phyloP scores from a whole-genome alignment of 176 grass and related monocot species.

The Rhynchospora pubera region DNA sequence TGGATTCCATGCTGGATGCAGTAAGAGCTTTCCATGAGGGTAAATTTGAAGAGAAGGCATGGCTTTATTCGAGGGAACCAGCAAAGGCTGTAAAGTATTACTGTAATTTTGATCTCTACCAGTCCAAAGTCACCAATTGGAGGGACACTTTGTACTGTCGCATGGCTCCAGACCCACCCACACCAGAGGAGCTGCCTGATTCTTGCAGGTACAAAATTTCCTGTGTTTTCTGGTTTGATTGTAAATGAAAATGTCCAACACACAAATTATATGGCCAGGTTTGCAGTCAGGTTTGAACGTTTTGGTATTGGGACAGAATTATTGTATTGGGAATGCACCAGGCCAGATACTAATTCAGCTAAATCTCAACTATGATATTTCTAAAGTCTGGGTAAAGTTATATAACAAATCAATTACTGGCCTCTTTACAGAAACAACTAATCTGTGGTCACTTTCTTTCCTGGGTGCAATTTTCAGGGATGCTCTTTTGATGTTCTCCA shows the following conservation, averaged over 20 bases:
- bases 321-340: too few relatives aligned
- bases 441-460: background rate
- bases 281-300: background rate
- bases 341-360: background rate
- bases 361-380: background rate
- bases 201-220: constrained; percentile 28
- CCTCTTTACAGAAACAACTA: too few relatives aligned
- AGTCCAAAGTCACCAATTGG: constrained; percentile 44
- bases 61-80: constrained; percentile 46
- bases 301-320: background rate
- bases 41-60: constrained; percentile 29
- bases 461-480: constrained; percentile 22
- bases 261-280: background rate
- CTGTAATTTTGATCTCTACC: constrained; percentile 55
- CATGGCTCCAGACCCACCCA: constrained; percentile 44
- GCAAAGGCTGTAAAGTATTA: constrained; percentile 36
- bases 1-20: constrained; percentile 10
- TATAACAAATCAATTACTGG: too few relatives aligned
- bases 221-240: background rate
- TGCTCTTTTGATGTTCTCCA: constrained; percentile 27
- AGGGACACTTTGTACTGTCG: constrained; percentile 50
- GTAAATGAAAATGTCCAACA: background rate
- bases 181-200: constrained; percentile 28
- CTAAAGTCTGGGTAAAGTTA: too few relatives aligned
- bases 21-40: constrained; percentile 39